phyloP scores from a whole-genome alignment of 257 asterid species.

The Salvia rosmarinus region DNA sequence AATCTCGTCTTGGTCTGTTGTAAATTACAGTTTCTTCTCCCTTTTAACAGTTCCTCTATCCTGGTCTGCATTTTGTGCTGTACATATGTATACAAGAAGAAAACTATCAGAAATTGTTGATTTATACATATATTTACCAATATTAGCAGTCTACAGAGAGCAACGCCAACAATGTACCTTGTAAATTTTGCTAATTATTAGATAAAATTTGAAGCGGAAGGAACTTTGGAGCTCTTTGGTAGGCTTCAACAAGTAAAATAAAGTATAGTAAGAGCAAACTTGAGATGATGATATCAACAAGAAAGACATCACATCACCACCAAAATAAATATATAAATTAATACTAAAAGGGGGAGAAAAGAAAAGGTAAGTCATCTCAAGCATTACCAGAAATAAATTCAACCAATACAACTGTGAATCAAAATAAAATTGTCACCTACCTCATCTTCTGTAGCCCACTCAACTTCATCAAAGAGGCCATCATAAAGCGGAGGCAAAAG shows the following conservation, averaged over 20 bases:
- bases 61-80: constrained; percentile 64
- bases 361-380: background rate
- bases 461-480: constrained; percentile 83
- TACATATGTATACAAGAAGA: constrained; percentile 19
- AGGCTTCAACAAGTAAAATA: constrained; percentile 54
- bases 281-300: constrained; percentile 8
- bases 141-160: background rate
- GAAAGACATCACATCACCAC: background rate
- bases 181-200: constrained; percentile 78
- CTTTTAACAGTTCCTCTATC: constrained; percentile 37
- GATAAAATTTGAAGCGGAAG: constrained; percentile 71
- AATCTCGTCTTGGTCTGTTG: constrained; percentile 74
- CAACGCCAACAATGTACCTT: constrained; percentile 50
- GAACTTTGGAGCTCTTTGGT: constrained; percentile 72
- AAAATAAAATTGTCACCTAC: constrained; percentile 42
- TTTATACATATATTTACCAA: background rate
- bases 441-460: constrained; percentile 98
- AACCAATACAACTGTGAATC: constrained; percentile 27
- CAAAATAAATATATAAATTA: background rate
- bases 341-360: background rate
- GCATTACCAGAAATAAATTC: constrained; percentile 9
- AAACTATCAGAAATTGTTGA: constrained; percentile 10
- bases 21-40: constrained; percentile 64
- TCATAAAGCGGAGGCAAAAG: constrained; percentile 91
- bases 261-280: constrained; percentile 25